Evolutionary conservation across 1,284 basidiomycete species (phyloP), one percentile per base, ranked within the genome.

Genomic region (Grifola frondosa): DNA sequence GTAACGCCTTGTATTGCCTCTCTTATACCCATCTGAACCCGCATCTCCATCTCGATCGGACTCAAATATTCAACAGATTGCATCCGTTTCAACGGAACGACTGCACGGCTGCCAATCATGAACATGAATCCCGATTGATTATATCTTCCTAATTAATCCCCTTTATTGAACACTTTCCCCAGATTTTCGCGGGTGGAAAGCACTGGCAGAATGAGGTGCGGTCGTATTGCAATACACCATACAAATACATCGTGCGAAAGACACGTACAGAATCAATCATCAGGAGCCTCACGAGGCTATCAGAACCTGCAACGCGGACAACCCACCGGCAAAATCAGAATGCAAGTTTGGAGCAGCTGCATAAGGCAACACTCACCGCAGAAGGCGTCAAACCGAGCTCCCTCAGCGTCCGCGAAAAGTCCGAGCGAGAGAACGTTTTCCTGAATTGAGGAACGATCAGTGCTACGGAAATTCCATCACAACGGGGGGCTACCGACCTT

Each of bases 331-430:
- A 35, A 30, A 19, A 11, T 45, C 33, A 42, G 33, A 21, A n/a
- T 33, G 20, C 29, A 15, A n/a, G n/a, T 7, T 24, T 10, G 13
- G 15, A 20, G 15, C 22, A 23, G 26, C 40, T 43, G 37, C 34
- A 30, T 22, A 17, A 22, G 42, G 40, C 31, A 21, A 6, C n/a
- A 58, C 64, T 25, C 46, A 89, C 88, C 44, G 88, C 87, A 29
- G 88, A 90, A 5, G 88, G 88, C 10, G 85, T 88, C 47, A 91
- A 66, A 6, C 84, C 87, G 13, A 91, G 71, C 31, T 88, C 84
- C 44, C 75, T 75, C 50, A 91, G 61, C 20, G 81, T 79, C 60
- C 79, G 81, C 20, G 75, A 75, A 53, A 88, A 82, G 58, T 91
- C 88, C 5, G 70, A 60, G 1, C 61, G 68, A 20, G 73, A 60